Conservation (phyloP, 1,284 basidiomycete genomes). For the Papiliotrema laurentii region DNA sequence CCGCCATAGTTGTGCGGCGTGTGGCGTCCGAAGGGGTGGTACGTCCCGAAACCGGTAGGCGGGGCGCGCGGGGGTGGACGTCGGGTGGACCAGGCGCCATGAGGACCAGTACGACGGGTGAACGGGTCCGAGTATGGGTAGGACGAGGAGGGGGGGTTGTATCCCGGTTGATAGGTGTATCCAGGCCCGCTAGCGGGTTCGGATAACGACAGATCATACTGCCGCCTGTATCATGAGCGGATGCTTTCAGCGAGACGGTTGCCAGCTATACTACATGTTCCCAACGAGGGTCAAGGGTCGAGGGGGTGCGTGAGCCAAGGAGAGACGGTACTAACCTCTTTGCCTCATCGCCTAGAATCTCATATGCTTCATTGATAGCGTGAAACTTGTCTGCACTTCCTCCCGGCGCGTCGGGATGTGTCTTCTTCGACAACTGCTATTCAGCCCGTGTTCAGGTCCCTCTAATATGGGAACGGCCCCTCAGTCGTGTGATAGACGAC, state of each 20-base stretch:
- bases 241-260: no score
- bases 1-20: conserved; percentile 14
- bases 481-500: neutral
- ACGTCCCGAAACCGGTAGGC: conserved; percentile 7
- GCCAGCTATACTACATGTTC: no score
- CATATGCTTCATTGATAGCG: conserved; percentile 46
- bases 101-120: conserved; percentile 19
- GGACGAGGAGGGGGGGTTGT: conserved; percentile 5
- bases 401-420: conserved; percentile 47
- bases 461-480: no score
- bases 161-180: conserved; percentile 5
- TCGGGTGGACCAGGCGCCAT: conserved; percentile 21
- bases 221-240: neutral
- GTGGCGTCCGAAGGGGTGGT: conserved; percentile 23
- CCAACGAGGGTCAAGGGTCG: no score
- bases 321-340: conserved; percentile 24
- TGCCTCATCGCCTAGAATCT: conserved; percentile 37
- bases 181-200: conserved; percentile 1
- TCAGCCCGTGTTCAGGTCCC: neutral
- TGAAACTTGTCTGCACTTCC: conserved; percentile 40
- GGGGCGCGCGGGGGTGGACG: conserved; percentile 5
- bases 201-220: conserved; percentile 7
- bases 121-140: conserved; percentile 12
- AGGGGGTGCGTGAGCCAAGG: neutral
- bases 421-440: conserved; percentile 46